Conservation (phyloP, 108 stramenopile species). For the Craspedostauros australis region DNA sequence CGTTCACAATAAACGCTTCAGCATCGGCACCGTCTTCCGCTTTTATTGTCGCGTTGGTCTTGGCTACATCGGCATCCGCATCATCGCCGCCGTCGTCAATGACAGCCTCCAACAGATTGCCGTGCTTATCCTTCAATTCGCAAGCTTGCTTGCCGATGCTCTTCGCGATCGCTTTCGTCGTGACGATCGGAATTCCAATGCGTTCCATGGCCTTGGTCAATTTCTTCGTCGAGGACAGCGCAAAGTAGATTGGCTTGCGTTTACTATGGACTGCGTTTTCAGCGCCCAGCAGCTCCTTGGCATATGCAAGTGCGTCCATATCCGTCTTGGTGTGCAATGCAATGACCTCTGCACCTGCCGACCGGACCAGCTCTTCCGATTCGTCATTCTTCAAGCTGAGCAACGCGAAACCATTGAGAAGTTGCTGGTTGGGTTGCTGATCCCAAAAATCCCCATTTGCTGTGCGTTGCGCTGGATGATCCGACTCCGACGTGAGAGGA, state of each 20-base stretch:
- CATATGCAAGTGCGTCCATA: too few relatives aligned
- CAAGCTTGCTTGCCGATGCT: conserved; percentile 9
- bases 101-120: background rate
- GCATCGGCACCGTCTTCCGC: too few relatives aligned
- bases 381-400: conserved; percentile 10
- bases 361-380: conserved; percentile 2
- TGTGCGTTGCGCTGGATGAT: conserved; percentile 3
- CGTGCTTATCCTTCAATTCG: background rate
- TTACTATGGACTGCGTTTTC: conserved; percentile 1
- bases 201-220: conserved; percentile 1
- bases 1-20: too few relatives aligned
- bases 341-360: conserved; percentile 11
- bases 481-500: conserved; percentile 2
- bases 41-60: too few relatives aligned
- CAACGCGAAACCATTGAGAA: conserved; percentile 3
- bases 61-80: too few relatives aligned
- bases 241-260: conserved; percentile 4
- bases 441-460: conserved; percentile 4
- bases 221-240: conserved; percentile 4
- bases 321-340: conserved; percentile 4
- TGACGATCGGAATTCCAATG: conserved; percentile 1
- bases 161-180: conserved; percentile 11
- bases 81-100: background rate
- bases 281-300: too few relatives aligned
- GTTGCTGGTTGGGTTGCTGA: conserved; percentile 6